Base-by-base conservation (phyloP, 2,329 filamentous ascomycete species). In the Tolypocladium tundrense region DNA sequence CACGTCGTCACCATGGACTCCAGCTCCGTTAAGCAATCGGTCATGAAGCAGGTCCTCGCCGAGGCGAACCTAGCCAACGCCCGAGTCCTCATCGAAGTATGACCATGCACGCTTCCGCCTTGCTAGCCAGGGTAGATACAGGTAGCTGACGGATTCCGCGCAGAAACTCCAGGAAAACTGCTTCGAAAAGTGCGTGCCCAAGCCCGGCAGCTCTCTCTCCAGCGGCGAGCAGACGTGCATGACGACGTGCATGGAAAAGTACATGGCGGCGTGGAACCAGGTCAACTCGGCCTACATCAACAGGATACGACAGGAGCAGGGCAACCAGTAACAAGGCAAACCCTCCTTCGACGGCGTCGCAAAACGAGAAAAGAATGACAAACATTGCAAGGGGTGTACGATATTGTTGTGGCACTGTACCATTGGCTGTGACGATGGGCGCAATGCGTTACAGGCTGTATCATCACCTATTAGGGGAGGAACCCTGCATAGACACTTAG, bases 141-240 rank as follows among this genome's bases (percentile, higher is more conserved):
- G 1, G 11, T 14, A 45, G 37, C 56, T 54, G 40, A 57, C 48
- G 24, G 1, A 8, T 24, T 35, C 35, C 40, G 42, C 14, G 57
- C 60, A 91, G 87, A 91, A 89, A 83, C 81, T 92, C 72, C 90
- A 91, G 74, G 82, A 88, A 66, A 85, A 87, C 74, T 93, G 89
- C 78, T 93, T 91, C 76, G 83, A 89, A 53, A 86, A 85, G 71
- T 93, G 89, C 73, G 76, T 92, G 19, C 79, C 87, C 54, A 85
- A 87, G 68, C 87, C 89, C 57, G 86, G 87, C 59, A 72, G 79
- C 54, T 84, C 83, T 57, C 75, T 92, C 58, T 86, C 85, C 54
- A 82, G 79, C 72, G 73, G 80, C 73, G 89, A 93, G 72, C 78
- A 84, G 68, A 78, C 81, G 27, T 93, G 89, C 76, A 80, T 89